A percentile compares a stretch with the other conserved stretches of the same genome.
Evolutionary conservation across 192 early-diverging fungal species (phyloP).

Genomic region (Gamsiella multidivaricata): DNA sequence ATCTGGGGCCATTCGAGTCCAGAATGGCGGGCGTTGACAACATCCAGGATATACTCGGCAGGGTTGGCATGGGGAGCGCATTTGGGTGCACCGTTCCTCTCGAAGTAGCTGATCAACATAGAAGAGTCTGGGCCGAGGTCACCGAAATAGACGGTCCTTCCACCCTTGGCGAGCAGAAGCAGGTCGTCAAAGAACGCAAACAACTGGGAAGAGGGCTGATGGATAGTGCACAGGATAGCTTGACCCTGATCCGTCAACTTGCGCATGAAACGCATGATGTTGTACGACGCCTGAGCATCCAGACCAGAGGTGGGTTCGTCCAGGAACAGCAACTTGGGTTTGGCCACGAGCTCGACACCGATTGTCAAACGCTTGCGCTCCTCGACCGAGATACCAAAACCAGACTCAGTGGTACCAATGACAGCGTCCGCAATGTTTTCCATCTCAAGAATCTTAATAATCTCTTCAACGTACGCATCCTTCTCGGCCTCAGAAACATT

Average conservation of each 20-base stretch:
- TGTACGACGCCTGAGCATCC: constrained; percentile 81
- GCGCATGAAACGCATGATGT: constrained; percentile 79
- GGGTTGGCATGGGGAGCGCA: constrained; percentile 78
- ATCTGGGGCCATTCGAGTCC: constrained; percentile 76
- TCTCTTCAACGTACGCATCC: constrained; percentile 78
- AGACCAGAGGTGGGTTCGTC: constrained; percentile 93
- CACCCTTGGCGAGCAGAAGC: constrained; percentile 82
- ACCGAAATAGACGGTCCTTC: constrained; percentile 84
- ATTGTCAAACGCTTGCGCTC: constrained; percentile 91
- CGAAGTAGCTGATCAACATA: constrained; percentile 79
- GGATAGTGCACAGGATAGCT: constrained; percentile 85
- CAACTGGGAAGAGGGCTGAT: constrained; percentile 86
- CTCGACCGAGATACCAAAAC: constrained; percentile 85
- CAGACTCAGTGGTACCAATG: constrained; percentile 76
- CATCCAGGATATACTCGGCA: constrained; percentile 89
- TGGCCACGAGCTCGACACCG: constrained; percentile 84
- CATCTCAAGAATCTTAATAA: constrained; percentile 81
- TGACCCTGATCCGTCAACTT: constrained; percentile 71
- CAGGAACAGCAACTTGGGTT: constrained; percentile 85
- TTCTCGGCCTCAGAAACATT: constrained; percentile 73
- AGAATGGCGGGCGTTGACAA: constrained; percentile 73
- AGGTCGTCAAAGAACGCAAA: constrained; percentile 90
- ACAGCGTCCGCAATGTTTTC: constrained; percentile 76
- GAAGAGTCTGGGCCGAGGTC: constrained; percentile 75
- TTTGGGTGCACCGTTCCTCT: constrained; percentile 72